Conservation (phyloP, 2,329 filamentous ascomycete species). For the Ophiocordyceps polyrhachis-furcata region DNA sequence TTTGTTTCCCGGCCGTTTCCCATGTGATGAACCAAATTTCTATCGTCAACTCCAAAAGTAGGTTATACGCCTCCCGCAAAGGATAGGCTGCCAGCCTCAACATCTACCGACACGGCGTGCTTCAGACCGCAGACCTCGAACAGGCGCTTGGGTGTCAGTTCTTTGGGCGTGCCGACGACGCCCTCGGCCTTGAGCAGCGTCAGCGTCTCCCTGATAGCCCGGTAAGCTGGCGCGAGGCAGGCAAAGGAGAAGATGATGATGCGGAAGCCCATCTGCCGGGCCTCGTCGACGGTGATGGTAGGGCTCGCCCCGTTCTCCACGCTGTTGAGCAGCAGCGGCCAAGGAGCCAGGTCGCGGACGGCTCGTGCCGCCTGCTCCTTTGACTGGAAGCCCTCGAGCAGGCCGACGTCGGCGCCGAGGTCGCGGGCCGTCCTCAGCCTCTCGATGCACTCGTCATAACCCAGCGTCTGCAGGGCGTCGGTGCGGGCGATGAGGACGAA, state of each 20-base stretch:
- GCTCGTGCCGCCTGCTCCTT: neutral
- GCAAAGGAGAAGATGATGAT: neutral
- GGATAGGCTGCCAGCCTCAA: neutral
- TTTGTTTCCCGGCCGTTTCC: neutral
- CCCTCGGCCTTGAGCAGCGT: neutral
- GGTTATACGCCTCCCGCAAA: neutral
- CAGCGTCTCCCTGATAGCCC: neutral
- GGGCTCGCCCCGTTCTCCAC: neutral
- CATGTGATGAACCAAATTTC: neutral
- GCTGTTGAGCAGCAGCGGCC: neutral
- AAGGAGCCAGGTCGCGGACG: neutral
- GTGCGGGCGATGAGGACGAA: neutral
- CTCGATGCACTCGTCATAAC: neutral
- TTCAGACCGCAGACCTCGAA: neutral
- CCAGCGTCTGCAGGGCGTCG: neutral
- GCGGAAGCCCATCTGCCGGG: neutral
- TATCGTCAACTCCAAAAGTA: neutral
- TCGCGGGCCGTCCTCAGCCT: neutral
- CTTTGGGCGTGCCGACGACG: neutral
- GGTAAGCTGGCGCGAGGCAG: neutral
- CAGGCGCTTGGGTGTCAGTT: neutral
- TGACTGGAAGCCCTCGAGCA: neutral
- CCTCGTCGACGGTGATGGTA: neutral
- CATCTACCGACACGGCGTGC: neutral
- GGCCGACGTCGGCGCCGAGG: neutral